These are phyloP conservation scores for Penicillium corylophilum DNA, from an alignment of 2,329 filamentous ascomycete species.

Conservation along the genomic window DNA sequence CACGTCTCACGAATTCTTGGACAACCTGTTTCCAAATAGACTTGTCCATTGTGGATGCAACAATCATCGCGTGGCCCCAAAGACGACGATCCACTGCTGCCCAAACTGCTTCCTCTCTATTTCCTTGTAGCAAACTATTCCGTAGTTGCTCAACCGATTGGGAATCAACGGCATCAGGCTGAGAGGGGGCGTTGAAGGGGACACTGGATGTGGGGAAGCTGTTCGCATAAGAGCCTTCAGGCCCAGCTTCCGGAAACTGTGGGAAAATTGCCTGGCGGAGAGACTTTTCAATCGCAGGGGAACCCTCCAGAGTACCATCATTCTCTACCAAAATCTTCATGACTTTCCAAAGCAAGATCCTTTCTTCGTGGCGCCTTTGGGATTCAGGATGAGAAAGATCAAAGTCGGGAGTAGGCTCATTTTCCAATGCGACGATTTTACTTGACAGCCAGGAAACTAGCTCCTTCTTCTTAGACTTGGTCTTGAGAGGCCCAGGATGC, in stretches of 20 bases:
- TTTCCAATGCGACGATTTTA: slow-evolving; percentile 73
- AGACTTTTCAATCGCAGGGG: slow-evolving; percentile 67
- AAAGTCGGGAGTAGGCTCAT: slow-evolving; percentile 44
- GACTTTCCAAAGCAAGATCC: slow-evolving; percentile 83
- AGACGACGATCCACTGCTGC: slow-evolving; percentile 86
- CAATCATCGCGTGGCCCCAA: slow-evolving; percentile 94
- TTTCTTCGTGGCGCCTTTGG: slow-evolving; percentile 72
- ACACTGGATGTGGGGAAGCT: slow-evolving; percentile 34
- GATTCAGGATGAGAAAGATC: slow-evolving; percentile 51
- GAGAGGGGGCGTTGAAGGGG: slow-evolving; percentile 39
- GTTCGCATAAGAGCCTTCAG: slow-evolving; percentile 25
- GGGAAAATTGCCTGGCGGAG: slow-evolving; percentile 74
- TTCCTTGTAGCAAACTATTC: slow-evolving; percentile 70
- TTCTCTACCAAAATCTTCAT: slow-evolving; percentile 78
- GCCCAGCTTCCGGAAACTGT: slow-evolving; percentile 40
- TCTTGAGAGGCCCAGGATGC: slow-evolving; percentile 86
- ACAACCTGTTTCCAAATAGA: slow-evolving; percentile 86
- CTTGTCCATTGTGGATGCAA: slow-evolving; percentile 74
- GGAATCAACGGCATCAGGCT: slow-evolving; percentile 67
- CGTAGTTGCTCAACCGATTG: slow-evolving; percentile 70
- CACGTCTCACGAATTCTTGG: slow-evolving; percentile 92
- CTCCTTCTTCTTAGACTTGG: slow-evolving; percentile 96
- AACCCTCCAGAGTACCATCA: slow-evolving; percentile 79
- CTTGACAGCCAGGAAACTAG: slow-evolving; percentile 73
- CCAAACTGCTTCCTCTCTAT: slow-evolving; percentile 91